These are phyloP conservation scores for Phytopythium delawarense DNA, from an alignment of 352 stramenopile species.

Conservation along the genomic window DNA sequence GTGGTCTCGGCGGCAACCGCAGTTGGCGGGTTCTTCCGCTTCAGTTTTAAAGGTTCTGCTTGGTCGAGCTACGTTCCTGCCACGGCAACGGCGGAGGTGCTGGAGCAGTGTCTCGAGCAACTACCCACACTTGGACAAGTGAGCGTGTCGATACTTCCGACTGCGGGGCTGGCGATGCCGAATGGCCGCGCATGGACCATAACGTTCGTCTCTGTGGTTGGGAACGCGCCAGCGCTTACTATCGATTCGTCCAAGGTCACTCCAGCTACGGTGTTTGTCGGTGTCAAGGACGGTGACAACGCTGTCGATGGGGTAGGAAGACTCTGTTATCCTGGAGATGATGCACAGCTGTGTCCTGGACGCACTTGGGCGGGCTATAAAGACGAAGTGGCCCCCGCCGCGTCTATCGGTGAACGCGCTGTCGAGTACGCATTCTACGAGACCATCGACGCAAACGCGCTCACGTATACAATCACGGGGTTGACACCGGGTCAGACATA, in stretches of 20 bases:
- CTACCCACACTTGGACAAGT: constrained; percentile 66
- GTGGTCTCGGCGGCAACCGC: constrained; percentile 36
- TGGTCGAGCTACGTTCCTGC: constrained; percentile 70
- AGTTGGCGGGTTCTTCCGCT: constrained; percentile 60
- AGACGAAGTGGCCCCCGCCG: constrained; percentile 29
- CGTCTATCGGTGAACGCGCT: constrained; percentile 42
- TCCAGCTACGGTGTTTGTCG: constrained; percentile 36
- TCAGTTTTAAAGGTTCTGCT: constrained; percentile 67
- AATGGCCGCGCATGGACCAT: constrained; percentile 69
- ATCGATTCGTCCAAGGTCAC: constrained; percentile 63
- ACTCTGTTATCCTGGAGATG: constrained; percentile 42
- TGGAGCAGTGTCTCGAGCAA: constrained; percentile 54
- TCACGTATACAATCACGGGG: constrained; percentile 64
- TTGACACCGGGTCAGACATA: constrained; percentile 77
- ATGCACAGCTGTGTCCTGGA: constrained; percentile 19
- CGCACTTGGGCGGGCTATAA: constrained; percentile 41
- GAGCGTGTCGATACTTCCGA: constrained; percentile 28
- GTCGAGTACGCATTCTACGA: constrained; percentile 69
- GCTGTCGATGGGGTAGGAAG: constrained; percentile 42
- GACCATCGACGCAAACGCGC: constrained; percentile 45
- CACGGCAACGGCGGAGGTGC: constrained; percentile 21
- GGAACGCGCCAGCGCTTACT: constrained; percentile 41
- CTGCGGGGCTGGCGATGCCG: constrained; percentile 1
- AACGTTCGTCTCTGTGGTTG: constrained; percentile 72
- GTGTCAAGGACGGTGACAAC: constrained; percentile 76